A percentile compares a stretch with the other conserved stretches of the same genome.
Evolutionary conservation across 2,329 filamentous ascomycete genomes (phyloP).

Genomic region (Eutypella sp.): DNA sequence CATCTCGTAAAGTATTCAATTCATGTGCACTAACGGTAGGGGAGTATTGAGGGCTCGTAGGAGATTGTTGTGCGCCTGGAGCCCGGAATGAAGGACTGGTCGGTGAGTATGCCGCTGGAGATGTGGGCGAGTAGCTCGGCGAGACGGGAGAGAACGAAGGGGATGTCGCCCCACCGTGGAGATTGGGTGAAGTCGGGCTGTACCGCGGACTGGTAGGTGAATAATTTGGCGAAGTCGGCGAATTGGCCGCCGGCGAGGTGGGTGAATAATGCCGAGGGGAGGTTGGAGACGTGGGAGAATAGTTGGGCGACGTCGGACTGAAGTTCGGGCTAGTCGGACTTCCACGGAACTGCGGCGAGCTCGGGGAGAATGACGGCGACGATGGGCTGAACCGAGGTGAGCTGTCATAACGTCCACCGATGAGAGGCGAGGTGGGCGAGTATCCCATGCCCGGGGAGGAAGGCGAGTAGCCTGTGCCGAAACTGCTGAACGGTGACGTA

Average conservation of each 20-base stretch:
- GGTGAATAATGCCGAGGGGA: conserved; percentile 56
- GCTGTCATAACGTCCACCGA: conserved; percentile 51
- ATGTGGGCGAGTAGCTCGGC: conserved; percentile 75
- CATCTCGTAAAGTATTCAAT: not conserved
- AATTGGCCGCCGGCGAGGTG: conserved; percentile 72
- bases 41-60: conserved; percentile 68
- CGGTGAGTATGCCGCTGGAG: conserved; percentile 58
- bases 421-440: conserved; percentile 70
- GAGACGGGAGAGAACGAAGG: conserved; percentile 66
- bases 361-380: conserved; percentile 58
- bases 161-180: conserved; percentile 44
- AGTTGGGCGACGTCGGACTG: conserved; percentile 61
- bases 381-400: conserved; percentile 61
- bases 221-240: conserved; percentile 69
- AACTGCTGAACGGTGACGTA: conserved; percentile 55
- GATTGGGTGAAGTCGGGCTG: conserved; percentile 61
- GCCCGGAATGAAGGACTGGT: conserved; percentile 58
- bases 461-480: conserved; percentile 63
- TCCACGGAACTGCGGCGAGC: conserved; percentile 43
- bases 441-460: conserved; percentile 71
- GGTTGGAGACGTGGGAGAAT: conserved; percentile 57
- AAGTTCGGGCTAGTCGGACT: conserved; percentile 56
- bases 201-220: conserved; percentile 67
- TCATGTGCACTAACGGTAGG: conserved; percentile 50
- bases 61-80: conserved; percentile 51